These are phyloP conservation scores for Rehmannia glutinosa DNA, from an alignment of 257 asterid species.

Conservation along the genomic window DNA sequence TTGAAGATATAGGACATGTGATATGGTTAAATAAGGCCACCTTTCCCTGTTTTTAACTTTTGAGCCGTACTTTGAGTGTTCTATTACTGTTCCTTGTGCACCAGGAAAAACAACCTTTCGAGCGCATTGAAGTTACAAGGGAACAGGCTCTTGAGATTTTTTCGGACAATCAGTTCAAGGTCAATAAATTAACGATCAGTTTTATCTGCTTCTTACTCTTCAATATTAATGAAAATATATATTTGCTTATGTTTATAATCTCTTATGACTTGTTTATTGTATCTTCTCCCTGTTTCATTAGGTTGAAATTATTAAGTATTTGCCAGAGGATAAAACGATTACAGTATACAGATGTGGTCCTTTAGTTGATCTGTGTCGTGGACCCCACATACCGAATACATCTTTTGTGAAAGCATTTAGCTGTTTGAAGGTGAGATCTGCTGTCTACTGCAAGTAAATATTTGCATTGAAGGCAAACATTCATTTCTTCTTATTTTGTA, in stretches of 20 bases:
- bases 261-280: neutral
- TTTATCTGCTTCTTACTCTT: neutral
- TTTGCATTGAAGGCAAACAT: neutral
- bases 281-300: conserved; percentile 24
- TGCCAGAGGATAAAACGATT: conserved; percentile 90
- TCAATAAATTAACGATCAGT: conserved; percentile 8
- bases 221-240: neutral
- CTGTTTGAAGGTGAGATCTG: conserved; percentile 74
- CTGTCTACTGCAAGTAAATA: neutral
- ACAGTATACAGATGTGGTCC: conserved; percentile 98
- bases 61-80: neutral
- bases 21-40: neutral
- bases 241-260: neutral
- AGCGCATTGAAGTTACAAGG: conserved; percentile 90
- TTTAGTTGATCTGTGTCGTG: conserved; percentile 95
- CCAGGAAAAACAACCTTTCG: conserved; percentile 93
- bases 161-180: conserved; percentile 92
- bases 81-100: conserved; percentile 8
- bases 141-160: conserved; percentile 88
- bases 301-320: conserved; percentile 92
- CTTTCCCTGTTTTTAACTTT: neutral
- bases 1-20: neutral
- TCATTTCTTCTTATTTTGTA: conserved; percentile 11
- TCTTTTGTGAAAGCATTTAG: conserved; percentile 91
- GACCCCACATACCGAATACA: conserved; percentile 97